Evolutionary conservation across 768 basidiomycete genomes (phyloP), one percentile per base, ranked within the genome.

Genomic region (Trametes sanguinea): DNA sequence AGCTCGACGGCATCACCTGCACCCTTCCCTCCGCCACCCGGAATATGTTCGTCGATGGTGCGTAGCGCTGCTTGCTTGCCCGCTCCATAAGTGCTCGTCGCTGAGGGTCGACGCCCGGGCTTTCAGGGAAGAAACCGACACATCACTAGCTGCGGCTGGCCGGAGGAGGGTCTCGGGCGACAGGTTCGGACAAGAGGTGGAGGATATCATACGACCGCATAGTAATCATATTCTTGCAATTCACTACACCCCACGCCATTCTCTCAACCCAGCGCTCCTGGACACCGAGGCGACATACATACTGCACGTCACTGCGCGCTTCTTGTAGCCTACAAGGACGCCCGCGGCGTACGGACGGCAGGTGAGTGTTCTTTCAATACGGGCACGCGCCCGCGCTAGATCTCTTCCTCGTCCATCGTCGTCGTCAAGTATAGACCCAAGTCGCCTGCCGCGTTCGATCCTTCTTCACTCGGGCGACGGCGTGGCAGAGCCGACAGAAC

Each of bases 11-110:
- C 27, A 87, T 96, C 72, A 84, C 83, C 0, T 90, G 87, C n/a
- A 90, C 80, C 10, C 77, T 99, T 22, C 96, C 96, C 1, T 81
- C 89, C 22, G 96, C 96, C 14, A 98, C 96, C 37, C 78, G 96
- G 72, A 98, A 98, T 77, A 94, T 99, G 94, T 95, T 94, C 73
- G 93, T 96, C 29, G 95, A 97, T 73, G 95, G 92, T 90, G 70
- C 56, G 71, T 67, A 37, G 35, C 35, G 35, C 35, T 37, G 35
- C 35, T 37, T 37, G 35, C 35, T 37, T 37, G 35, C 35, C 35
- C 35, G 35, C n/a, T 30, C 40, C 47, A 9, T 51, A 22, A 33
- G 16, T 32, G 3, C 37, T 35, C 16, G 27, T 17, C 16, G 17
- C 6, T 33, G 39, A 60, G 0, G 29, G 6, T 39, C 47, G 30